These are phyloP conservation scores for Ceratocystis harringtonii DNA, from an alignment of 2,329 filamentous ascomycete genomes.

Conservation along the genomic window DNA sequence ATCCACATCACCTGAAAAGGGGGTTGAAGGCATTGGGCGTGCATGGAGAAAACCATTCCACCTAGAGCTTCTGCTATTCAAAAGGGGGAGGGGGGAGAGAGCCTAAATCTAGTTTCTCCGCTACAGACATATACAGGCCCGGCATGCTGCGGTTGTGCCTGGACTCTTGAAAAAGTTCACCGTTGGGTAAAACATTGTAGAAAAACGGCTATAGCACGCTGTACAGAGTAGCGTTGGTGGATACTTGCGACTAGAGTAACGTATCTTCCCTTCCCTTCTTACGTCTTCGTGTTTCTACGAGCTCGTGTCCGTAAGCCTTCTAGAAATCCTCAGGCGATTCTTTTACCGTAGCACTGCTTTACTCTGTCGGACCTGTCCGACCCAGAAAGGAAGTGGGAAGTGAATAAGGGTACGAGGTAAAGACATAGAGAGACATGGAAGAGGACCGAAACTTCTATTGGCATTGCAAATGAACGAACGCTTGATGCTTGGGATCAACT, in stretches of 20 bases:
- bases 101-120: not conserved
- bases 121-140: too few species aligned
- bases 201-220: not conserved
- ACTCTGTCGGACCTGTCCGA: not conserved
- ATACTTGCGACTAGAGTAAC: not conserved
- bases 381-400: not conserved
- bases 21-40: not conserved
- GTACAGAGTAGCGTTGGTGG: not conserved
- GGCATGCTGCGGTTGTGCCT: too few species aligned
- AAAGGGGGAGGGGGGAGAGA: not conserved
- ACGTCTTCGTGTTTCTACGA: not conserved
- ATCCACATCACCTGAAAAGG: not conserved
- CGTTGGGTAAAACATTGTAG: too few species aligned
- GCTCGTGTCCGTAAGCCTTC: constrained; percentile 1
- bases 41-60: not conserved
- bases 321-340: not conserved
- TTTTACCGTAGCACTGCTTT: not conserved
- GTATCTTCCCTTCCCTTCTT: not conserved
- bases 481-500: not conserved
- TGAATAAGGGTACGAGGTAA: not conserved
- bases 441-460: not conserved
- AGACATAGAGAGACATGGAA: not conserved
- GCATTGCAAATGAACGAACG: not conserved
- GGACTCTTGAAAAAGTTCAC: too few species aligned
- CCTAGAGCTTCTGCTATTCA: not conserved